These are phyloP conservation scores for Hyparrhenia diplandra DNA, from an alignment of 176 grass and related monocot species.

Conservation along the genomic window DNA sequence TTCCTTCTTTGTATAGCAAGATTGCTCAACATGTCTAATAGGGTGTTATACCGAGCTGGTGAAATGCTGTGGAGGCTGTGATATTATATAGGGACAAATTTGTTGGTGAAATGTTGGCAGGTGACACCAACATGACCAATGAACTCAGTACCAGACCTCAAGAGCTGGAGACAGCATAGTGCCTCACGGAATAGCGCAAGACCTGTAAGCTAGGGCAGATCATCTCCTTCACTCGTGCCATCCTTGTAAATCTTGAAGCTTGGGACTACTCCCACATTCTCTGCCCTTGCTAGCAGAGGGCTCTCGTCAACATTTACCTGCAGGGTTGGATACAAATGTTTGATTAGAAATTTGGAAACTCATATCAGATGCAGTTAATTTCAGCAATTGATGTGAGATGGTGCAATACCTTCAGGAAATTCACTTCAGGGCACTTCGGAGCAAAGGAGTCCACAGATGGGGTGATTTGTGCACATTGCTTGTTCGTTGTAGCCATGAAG, in stretches of 20 bases:
- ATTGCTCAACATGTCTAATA: conserved; percentile 37
- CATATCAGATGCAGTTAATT: not conserved
- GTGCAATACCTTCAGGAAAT: conserved; percentile 73
- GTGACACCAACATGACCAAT: conserved; percentile 13
- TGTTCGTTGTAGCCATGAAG: conserved; percentile 51
- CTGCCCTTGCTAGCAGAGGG: conserved; percentile 41
- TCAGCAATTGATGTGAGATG: not conserved
- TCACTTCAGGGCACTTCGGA: conserved; percentile 44
- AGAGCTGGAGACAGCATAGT: conserved; percentile 60
- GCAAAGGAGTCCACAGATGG: conserved; percentile 58
- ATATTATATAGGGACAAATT: conserved; percentile 27
- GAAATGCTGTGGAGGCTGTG: conserved; percentile 33
- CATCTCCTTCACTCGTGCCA: conserved; percentile 63
- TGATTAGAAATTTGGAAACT: not conserved
- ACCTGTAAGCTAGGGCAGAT: conserved; percentile 54
- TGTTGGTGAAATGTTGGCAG: conserved; percentile 35
- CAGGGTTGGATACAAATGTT: conserved; percentile 1
- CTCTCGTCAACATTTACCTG: conserved; percentile 60
- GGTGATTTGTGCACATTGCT: conserved; percentile 40
- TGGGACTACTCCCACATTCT: conserved; percentile 57
- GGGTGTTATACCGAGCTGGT: conserved; percentile 42
- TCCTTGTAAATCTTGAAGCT: conserved; percentile 78
- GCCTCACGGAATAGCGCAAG: conserved; percentile 54
- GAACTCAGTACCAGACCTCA: conserved; percentile 11
- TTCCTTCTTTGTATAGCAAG: conserved; percentile 48